phyloP scores from a whole-genome alignment of 177 flowering plant genomes.

The Tripterygium wilfordii region DNA sequence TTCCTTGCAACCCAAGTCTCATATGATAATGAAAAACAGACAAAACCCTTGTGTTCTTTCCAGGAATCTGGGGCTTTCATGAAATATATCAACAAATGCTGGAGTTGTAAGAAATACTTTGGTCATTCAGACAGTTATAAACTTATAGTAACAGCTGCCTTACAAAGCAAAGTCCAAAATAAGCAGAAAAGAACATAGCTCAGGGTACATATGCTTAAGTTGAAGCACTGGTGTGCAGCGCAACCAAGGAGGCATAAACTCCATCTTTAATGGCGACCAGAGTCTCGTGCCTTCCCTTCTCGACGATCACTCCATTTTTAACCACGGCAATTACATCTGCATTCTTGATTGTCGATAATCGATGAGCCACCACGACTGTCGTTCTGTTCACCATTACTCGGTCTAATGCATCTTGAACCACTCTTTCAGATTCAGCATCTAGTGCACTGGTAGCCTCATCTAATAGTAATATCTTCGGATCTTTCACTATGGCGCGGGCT shows the following conservation, averaged over 20 bases:
- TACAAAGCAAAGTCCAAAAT: too few relatives aligned
- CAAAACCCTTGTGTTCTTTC: too few relatives aligned
- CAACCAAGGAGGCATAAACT: constrained; percentile 33
- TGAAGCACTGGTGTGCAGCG: constrained; percentile 21
- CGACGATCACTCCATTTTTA: constrained; percentile 39
- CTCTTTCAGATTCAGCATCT: constrained; percentile 42
- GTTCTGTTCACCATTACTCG: constrained; percentile 39
- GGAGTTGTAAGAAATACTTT: too few relatives aligned
- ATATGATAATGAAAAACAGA: too few relatives aligned
- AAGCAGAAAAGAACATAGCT: background rate
- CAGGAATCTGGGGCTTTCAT: too few relatives aligned
- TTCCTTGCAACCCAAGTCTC: too few relatives aligned
- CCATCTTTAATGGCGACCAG: constrained; percentile 29
- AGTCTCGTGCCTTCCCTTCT: constrained; percentile 41
- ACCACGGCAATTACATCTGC: constrained; percentile 47
- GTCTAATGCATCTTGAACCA: constrained; percentile 46
- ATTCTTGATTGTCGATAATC: constrained; percentile 32
- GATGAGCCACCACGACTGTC: constrained; percentile 44
- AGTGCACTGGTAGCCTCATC: constrained; percentile 45
- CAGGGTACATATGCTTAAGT: too few relatives aligned
- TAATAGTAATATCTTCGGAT: constrained; percentile 35
- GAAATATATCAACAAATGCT: too few relatives aligned
- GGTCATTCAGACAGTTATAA: too few relatives aligned
- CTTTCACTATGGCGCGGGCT: constrained; percentile 40
- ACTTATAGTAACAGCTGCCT: too few relatives aligned